phyloP scores from a whole-genome alignment of 1,284 basidiomycete species.

The Hortiboletus rubellus region DNA sequence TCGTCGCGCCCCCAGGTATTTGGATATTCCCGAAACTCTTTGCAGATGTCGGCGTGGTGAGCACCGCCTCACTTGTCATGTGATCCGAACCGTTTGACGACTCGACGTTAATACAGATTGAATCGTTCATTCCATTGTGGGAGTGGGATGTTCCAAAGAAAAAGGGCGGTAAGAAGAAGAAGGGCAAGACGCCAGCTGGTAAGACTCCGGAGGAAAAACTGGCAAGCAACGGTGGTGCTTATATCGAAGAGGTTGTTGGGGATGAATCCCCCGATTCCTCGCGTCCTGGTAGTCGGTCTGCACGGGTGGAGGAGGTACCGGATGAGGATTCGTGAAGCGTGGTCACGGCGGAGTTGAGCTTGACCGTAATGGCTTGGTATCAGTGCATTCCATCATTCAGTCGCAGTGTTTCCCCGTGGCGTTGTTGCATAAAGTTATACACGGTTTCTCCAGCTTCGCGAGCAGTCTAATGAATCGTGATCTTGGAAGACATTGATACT shows the following conservation, averaged over 20 bases:
- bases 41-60: conserved; percentile 97
- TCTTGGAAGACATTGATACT: not conserved
- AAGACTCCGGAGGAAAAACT: conserved; percentile 32
- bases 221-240: conserved; percentile 43
- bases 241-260: conserved; percentile 55
- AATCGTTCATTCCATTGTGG: conserved; percentile 97
- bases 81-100: conserved; percentile 1
- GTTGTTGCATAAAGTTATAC: conserved; percentile 22
- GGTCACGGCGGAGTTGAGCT: not conserved
- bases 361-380: not conserved
- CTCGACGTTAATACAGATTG: conserved; percentile 60
- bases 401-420: conserved; percentile 40
- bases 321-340: conserved; percentile 47
- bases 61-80: conserved; percentile 38
- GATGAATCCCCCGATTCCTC: conserved; percentile 49
- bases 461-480: not conserved
- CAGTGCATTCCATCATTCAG: conserved; percentile 1
- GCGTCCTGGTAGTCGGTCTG: conserved; percentile 58
- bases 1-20: conserved; percentile 87
- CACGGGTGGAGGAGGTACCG: conserved; percentile 58
- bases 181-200: conserved; percentile 40
- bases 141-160: conserved; percentile 97
- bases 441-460: not conserved
- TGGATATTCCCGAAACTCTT: conserved; percentile 99
- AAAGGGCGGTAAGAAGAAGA: conserved; percentile 71